Evolutionary conservation across 345 rosid species (phyloP).

Genomic region (Hibiscus trionum): DNA sequence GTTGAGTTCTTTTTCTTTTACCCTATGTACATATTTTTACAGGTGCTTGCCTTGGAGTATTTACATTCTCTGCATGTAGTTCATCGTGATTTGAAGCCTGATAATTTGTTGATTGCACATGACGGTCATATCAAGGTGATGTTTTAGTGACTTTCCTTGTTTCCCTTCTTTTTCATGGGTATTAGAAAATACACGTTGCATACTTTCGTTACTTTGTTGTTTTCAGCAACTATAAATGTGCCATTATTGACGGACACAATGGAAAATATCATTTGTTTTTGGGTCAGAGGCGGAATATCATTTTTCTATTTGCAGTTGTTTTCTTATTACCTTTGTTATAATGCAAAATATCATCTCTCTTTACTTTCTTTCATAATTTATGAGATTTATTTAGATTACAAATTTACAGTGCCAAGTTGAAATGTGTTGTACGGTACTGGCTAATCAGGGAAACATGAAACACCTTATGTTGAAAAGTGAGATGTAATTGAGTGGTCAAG

Average conservation of each 20-base stretch:
- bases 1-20: constrained; percentile 2
- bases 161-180: constrained; percentile 1
- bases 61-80: constrained; percentile 86
- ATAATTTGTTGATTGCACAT: constrained; percentile 93
- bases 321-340: not conserved
- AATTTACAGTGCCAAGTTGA: no score
- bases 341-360: not conserved
- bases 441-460: not conserved
- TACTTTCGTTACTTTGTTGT: not conserved
- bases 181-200: not conserved
- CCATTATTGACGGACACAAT: not conserved
- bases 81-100: constrained; percentile 99
- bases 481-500: not conserved
- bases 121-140: constrained; percentile 98
- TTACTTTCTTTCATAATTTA: not conserved
- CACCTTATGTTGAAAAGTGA: not conserved
- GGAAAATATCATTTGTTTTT: not conserved
- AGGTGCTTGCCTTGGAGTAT: constrained; percentile 99
- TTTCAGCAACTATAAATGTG: not conserved
- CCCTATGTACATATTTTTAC: constrained; percentile 1
- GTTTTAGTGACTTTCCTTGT: not conserved
- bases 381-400: not conserved
- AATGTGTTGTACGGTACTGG: not conserved
- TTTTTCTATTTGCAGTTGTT: not conserved
- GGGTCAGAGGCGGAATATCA: not conserved